Conservation (phyloP, 257 asterid species). For the Nicotiana sylvestris region DNA sequence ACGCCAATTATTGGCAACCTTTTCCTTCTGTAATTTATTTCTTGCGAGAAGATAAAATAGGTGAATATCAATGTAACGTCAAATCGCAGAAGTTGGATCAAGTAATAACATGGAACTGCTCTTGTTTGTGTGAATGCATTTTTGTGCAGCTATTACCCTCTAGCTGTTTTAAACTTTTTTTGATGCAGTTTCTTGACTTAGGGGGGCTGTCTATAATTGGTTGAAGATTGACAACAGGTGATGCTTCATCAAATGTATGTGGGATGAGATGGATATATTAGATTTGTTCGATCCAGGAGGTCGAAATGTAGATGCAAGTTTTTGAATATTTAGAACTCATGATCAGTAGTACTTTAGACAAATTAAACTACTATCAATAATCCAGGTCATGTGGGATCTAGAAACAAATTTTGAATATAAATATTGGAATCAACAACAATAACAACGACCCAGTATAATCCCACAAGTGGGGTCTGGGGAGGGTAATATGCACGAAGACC, state of each 20-base stretch:
- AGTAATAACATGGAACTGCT: not conserved
- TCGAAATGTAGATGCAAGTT: not conserved
- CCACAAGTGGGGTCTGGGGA: no score
- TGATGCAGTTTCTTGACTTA: not conserved
- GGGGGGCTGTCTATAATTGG: not conserved
- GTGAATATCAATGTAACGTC: constrained; percentile 20
- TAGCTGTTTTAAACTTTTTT: not conserved
- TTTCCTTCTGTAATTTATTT: no score
- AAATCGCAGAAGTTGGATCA: constrained; percentile 14
- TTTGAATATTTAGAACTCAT: not conserved
- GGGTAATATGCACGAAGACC: no score
- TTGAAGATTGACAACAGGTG: not conserved
- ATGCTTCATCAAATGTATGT: not conserved
- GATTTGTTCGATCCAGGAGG: not conserved
- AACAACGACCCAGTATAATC: no score
- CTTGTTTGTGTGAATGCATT: constrained; percentile 5
- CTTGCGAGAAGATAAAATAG: no score
- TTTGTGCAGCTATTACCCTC: constrained; percentile 8
- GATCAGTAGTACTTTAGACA: not conserved
- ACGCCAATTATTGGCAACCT: no score
- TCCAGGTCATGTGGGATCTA: no score
- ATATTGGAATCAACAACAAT: no score
- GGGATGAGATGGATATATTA: not conserved
- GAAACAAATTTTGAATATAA: no score
- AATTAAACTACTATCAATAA: no score